These are phyloP conservation scores for Coemansia sp. DNA, from an alignment of 192 early-diverging fungal species.

Conservation along the genomic window DNA sequence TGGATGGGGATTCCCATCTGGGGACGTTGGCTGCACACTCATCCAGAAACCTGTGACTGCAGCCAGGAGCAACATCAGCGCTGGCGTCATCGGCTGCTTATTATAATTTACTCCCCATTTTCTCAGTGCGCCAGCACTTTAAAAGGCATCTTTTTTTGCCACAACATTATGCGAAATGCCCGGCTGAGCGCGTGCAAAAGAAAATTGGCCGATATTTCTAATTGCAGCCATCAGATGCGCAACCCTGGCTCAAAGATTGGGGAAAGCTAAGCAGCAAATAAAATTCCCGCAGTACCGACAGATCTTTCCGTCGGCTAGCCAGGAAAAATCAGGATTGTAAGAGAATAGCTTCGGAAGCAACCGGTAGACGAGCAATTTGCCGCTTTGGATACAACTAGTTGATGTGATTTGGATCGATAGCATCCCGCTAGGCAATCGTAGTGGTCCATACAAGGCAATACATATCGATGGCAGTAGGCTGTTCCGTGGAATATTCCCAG, in stretches of 20 bases:
- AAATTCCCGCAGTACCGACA: not conserved
- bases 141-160: too few species aligned
- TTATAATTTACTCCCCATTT: too few species aligned
- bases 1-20: not conserved
- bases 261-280: not conserved
- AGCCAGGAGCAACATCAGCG: not conserved
- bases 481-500: not conserved
- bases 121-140: too few species aligned
- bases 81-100: not conserved
- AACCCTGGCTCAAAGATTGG: too few species aligned
- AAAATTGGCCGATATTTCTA: not conserved
- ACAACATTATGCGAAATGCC: too few species aligned
- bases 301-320: not conserved
- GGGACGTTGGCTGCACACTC: not conserved
- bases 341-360: too few species aligned
- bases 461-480: not conserved
- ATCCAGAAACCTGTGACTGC: constrained; percentile 3
- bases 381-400: too few species aligned
- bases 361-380: too few species aligned
- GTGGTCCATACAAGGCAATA: not conserved
- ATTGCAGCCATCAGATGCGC: not conserved
- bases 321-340: not conserved
- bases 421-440: not conserved
- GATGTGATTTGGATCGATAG: too few species aligned
- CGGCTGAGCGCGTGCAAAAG: not conserved